Conservation (phyloP, 805 yeast species). For the Starmerella bacillaris region DNA sequence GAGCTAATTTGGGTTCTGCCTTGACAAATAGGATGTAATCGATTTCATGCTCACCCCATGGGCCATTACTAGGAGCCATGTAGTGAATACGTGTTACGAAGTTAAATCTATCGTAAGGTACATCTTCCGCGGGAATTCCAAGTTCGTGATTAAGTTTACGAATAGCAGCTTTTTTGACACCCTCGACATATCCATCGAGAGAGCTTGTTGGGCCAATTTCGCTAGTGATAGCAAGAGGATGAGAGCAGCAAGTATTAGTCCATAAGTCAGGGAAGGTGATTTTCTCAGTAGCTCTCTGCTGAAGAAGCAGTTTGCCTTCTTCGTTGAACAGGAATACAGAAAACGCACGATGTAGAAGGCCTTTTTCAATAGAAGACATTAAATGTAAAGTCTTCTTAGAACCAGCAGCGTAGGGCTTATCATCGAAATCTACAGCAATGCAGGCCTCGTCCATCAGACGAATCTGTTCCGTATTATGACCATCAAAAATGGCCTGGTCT, state of each 20-base stretch:
- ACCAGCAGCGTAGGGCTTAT: constrained; percentile 78
- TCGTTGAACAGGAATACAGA: constrained; percentile 83
- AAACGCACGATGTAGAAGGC: constrained; percentile 86
- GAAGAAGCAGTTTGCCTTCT: constrained; percentile 59
- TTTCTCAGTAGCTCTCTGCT: constrained; percentile 90
- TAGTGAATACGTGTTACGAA: constrained; percentile 89
- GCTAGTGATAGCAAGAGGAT: constrained; percentile 67
- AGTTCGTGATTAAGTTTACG: constrained; percentile 86
- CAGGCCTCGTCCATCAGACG: constrained; percentile 91
- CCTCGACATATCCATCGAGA: constrained; percentile 45
- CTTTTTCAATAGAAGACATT: constrained; percentile 70
- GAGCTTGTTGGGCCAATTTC: constrained; percentile 47
- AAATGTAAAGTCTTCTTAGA: constrained; percentile 72
- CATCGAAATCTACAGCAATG: constrained; percentile 78
- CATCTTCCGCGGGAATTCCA: constrained; percentile 51
- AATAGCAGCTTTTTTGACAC: constrained; percentile 75
- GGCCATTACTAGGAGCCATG: constrained; percentile 56
- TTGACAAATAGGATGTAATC: constrained; percentile 77
- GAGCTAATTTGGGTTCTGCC: constrained; percentile 31
- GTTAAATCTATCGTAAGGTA: constrained; percentile 48
- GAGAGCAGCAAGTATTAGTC: constrained; percentile 99
- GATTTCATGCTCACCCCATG: constrained; percentile 96
- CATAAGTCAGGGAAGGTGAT: constrained; percentile 93
- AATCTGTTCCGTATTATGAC: constrained; percentile 89
- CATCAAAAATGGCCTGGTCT: constrained; percentile 39